A percentile compares a stretch with the other conserved stretches of the same genome.
Evolutionary conservation across 306 rosid species (phyloP).

Genomic region (Ammopiptanthus mongolicus): DNA sequence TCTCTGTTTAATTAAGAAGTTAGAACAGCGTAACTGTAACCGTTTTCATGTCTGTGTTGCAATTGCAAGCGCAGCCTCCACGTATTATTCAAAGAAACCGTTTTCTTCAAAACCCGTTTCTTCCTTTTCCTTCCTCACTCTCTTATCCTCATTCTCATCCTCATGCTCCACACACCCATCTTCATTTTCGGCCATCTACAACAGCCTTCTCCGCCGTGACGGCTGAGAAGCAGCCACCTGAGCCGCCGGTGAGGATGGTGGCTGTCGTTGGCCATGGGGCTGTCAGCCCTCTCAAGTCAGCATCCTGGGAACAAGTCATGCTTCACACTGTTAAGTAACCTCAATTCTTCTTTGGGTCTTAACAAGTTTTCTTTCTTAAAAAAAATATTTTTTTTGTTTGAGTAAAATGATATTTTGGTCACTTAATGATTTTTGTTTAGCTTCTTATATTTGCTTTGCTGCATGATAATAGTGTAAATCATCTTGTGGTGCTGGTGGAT

Average conservation of each 20-base stretch:
- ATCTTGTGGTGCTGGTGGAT: neutral
- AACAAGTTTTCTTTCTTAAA: neutral
- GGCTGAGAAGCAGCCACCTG: slow-evolving; percentile 1
- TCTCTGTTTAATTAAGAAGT: neutral
- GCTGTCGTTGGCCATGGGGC: slow-evolving; percentile 64
- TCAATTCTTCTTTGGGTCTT: neutral
- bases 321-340: slow-evolving; percentile 63
- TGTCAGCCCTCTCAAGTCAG: slow-evolving; percentile 59
- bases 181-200: neutral
- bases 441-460: too few relatives aligned
- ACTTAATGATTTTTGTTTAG: too few relatives aligned
- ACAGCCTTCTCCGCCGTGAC: slow-evolving; percentile 24
- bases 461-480: too few relatives aligned
- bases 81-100: neutral
- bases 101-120: neutral
- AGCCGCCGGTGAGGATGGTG: slow-evolving; percentile 55
- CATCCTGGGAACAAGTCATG: slow-evolving; percentile 80
- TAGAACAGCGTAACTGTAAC: neutral
- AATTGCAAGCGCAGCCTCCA: slow-evolving; percentile 33
- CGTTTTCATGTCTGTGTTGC: slow-evolving; percentile 23
- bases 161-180: neutral
- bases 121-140: neutral
- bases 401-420: neutral
- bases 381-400: too few relatives aligned
- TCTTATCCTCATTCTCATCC: neutral